These are phyloP conservation scores for Esteya vermicola DNA, from an alignment of 2,329 filamentous ascomycete genomes.

Conservation along the genomic window DNA sequence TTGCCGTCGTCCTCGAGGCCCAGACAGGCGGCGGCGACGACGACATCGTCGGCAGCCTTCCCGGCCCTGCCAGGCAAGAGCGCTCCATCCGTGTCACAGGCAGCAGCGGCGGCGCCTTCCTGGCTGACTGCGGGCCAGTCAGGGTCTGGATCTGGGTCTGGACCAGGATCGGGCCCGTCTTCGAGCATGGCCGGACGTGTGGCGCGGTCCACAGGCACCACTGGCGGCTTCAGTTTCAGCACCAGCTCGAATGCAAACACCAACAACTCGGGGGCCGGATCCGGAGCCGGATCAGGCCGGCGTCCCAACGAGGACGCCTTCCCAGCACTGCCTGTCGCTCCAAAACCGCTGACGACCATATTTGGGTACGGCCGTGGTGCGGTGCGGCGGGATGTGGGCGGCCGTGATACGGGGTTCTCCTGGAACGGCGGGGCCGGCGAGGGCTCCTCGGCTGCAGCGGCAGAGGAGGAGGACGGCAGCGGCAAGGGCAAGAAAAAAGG, in stretches of 20 bases:
- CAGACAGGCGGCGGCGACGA: background rate
- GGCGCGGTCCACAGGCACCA: no score
- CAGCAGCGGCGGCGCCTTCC: slow-evolving; percentile 1
- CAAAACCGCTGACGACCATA: slow-evolving; percentile 51
- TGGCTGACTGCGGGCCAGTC: slow-evolving; percentile 13
- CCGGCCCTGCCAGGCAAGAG: slow-evolving; percentile 27
- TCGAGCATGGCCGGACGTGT: no score
- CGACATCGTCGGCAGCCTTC: slow-evolving; percentile 24
- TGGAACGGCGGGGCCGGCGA: slow-evolving; percentile 27
- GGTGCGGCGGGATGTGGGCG: slow-evolving; percentile 39
- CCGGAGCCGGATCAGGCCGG: no score
- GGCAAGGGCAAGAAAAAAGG: slow-evolving; percentile 40
- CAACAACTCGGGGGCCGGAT: no score
- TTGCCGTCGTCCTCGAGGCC: slow-evolving; percentile 7
- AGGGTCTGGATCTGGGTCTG: no score
- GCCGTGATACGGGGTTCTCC: slow-evolving; percentile 34
- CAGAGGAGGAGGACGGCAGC: slow-evolving; percentile 14
- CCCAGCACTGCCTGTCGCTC: slow-evolving; percentile 66
- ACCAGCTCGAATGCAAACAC: no score
- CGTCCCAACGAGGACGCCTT: slow-evolving; percentile 48
- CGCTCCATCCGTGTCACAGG: slow-evolving; percentile 2
- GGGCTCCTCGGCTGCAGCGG: slow-evolving; percentile 10
- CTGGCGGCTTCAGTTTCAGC: no score
- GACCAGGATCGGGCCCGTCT: no score
- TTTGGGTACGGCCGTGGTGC: slow-evolving; percentile 44